Conservation (phyloP, 1,284 basidiomycete genomes). For the Naganishia cerealis region DNA sequence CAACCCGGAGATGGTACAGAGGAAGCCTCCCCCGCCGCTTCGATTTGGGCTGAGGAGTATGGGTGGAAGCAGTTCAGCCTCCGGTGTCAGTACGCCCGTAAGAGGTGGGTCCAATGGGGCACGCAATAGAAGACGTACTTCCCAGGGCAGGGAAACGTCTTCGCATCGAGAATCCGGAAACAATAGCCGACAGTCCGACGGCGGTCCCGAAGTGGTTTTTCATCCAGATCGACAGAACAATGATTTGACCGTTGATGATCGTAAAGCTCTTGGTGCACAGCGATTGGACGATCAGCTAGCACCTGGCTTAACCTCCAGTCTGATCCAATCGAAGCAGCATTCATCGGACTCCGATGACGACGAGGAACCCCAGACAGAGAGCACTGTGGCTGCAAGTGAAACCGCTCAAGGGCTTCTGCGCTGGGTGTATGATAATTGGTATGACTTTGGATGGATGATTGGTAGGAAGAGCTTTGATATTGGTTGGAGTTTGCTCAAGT, state of each 20-base stretch:
- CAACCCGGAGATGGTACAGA: constrained; percentile 46
- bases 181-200: constrained; percentile 44
- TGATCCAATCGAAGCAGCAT: not conserved
- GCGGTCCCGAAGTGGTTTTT: constrained; percentile 28
- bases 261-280: constrained; percentile 19
- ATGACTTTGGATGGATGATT: constrained; percentile 44
- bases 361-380: constrained; percentile 39
- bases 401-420: constrained; percentile 17
- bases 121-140: not conserved
- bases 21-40: constrained; percentile 42
- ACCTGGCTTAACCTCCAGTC: not conserved
- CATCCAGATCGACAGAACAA: constrained; percentile 15
- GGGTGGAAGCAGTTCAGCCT: not conserved
- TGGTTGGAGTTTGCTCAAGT: constrained; percentile 45
- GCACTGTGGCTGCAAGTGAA: constrained; percentile 22
- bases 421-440: constrained; percentile 32
- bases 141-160: not conserved
- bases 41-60: constrained; percentile 21
- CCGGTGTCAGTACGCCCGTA: not conserved
- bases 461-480: constrained; percentile 49
- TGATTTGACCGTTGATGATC: constrained; percentile 11
- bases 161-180: constrained; percentile 20
- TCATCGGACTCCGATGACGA: constrained; percentile 9
- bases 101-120: not conserved
- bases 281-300: constrained; percentile 7